Percentiles rank a stretch among this genome's conserved stretches.
phyloP scores from a whole-genome alignment of 208 protist genomes.

The Acanthamoeba polyphaga region DNA sequence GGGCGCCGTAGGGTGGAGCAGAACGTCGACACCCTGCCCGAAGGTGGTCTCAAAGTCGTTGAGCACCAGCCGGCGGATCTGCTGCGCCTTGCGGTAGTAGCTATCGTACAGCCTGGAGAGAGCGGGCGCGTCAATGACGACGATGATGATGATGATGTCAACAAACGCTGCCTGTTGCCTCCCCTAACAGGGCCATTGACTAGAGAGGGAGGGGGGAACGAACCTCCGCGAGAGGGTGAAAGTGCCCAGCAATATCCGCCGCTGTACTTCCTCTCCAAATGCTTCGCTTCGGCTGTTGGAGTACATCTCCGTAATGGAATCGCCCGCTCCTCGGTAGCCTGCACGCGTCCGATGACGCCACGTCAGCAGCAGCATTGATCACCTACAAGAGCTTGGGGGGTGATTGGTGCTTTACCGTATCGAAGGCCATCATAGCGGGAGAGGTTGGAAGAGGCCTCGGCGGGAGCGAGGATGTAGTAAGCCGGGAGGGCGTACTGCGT shows the following conservation, averaged over 20 bases:
- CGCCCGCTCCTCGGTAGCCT: slow-evolving; percentile 50
- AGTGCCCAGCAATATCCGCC: slow-evolving; percentile 71
- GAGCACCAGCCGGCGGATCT: slow-evolving; percentile 56
- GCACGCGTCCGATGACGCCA: not conserved
- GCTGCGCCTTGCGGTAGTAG: slow-evolving; percentile 76
- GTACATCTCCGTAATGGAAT: slow-evolving; percentile 61
- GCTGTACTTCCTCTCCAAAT: slow-evolving; percentile 73
- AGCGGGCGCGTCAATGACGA: not conserved
- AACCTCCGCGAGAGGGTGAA: slow-evolving; percentile 70
- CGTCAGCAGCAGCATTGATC: too few species aligned
- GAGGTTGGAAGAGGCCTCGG: slow-evolving; percentile 87
- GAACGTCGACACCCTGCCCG: slow-evolving; percentile 36
- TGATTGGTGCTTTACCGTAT: slow-evolving; percentile 72
- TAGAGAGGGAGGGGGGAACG: not conserved
- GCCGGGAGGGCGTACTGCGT: slow-evolving; percentile 82
- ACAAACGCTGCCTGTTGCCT: too few species aligned
- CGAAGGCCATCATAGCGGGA: slow-evolving; percentile 86
- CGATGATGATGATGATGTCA: too few species aligned
- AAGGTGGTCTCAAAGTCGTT: slow-evolving; percentile 61
- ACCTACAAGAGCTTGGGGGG: too few species aligned
- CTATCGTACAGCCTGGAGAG: slow-evolving; percentile 69
- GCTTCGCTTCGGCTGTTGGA: slow-evolving; percentile 57
- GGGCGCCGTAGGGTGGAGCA: slow-evolving; percentile 69
- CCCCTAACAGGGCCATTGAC: too few species aligned
- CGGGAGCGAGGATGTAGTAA: slow-evolving; percentile 87